Base-by-base conservation (phyloP, 257 asterid species). In the Plectranthus barbatus region DNA sequence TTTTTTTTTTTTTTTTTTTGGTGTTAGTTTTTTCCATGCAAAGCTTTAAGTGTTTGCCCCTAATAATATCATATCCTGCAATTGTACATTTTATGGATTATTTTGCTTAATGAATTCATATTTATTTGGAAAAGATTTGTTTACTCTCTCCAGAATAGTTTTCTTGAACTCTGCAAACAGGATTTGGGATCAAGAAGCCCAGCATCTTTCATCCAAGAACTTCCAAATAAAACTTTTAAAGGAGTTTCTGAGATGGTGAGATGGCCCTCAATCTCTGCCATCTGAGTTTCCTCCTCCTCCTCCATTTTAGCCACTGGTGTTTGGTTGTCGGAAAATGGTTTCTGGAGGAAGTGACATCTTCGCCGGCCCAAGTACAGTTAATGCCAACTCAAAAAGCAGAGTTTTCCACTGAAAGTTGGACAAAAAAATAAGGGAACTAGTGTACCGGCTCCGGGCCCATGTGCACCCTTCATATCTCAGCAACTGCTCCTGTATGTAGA, bases 51-150 rank as follows among this genome's bases (percentile, higher is more conserved):
- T 67, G 60, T 68, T 56, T 72, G 67, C 67, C 64, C 76, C 80
- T 78, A 70, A 58, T 44, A 68, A 71, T 69, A 82, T 74, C 76
- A 71, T 69, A 82, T 74, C 76, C 78, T 78, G 42, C 83, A 83
- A 85, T 47, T 90, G 97, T 90, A 90, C 73, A 90, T 85, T 81
- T 46, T 78, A 51, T 56, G n/a, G n/a, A n/a, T n/a, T n/a, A n/a
- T n/a, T n/a, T n/a, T n/a, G n/a, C n/a, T n/a, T n/a, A n/a, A n/a
- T n/a, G n/a, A n/a, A n/a, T n/a, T n/a, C n/a, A n/a, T n/a, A n/a
- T n/a, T n/a, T n/a, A n/a, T n/a, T n/a, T n/a, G n/a, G n/a, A n/a
- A n/a, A n/a, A n/a, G n/a, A n/a, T n/a, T n/a, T n/a, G n/a, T 58
- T 72, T 72, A 56, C 59, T 78, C 9, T 23, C 29, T 23, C 29